Percentiles rank a stretch among this genome's conserved stretches.
Evolutionary conservation across 1,284 basidiomycete species (phyloP).

Genomic region (Sporisorium iseilematis-ciliati): DNA sequence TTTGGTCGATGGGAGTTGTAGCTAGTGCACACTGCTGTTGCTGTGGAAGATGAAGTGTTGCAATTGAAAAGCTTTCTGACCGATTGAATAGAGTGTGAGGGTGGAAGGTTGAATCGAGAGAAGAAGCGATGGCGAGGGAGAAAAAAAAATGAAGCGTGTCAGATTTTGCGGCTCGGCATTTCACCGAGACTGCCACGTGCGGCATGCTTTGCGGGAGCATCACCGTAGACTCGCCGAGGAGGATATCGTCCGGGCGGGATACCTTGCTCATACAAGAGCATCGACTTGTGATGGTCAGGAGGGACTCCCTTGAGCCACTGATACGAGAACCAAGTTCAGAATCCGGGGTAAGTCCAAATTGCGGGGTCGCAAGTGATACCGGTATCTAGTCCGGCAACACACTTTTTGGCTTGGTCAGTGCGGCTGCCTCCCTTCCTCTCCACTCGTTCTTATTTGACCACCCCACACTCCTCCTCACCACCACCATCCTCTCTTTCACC

Average conservation of each 20-base stretch:
- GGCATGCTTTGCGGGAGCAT: no score
- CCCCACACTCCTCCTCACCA: conserved; percentile 15
- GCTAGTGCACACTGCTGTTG: conserved; percentile 8
- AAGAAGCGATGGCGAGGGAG: no score
- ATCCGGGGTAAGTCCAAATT: conserved; percentile 1
- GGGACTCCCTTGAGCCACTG: background rate
- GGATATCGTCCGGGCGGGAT: no score
- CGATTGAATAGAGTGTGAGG: no score
- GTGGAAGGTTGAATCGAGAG: no score
- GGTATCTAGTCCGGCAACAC: conserved; percentile 36
- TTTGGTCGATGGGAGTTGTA: conserved; percentile 62
- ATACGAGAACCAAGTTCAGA: background rate
- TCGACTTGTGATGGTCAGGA: no score
- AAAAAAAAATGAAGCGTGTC: no score
- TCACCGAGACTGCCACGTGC: no score
- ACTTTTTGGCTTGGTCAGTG: conserved; percentile 20
- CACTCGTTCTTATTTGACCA: conserved; percentile 8
- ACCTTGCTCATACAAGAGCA: no score
- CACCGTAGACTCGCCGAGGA: no score
- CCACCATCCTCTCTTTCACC: no score
- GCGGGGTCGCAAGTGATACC: background rate
- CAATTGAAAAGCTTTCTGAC: background rate
- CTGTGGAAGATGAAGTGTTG: background rate
- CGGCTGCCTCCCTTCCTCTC: background rate
- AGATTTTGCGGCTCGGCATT: no score